Evolutionary conservation across 2,329 filamentous ascomycete genomes (phyloP), one percentile per base, ranked within the genome.

Genomic region (Diplocarpon rosae): DNA sequence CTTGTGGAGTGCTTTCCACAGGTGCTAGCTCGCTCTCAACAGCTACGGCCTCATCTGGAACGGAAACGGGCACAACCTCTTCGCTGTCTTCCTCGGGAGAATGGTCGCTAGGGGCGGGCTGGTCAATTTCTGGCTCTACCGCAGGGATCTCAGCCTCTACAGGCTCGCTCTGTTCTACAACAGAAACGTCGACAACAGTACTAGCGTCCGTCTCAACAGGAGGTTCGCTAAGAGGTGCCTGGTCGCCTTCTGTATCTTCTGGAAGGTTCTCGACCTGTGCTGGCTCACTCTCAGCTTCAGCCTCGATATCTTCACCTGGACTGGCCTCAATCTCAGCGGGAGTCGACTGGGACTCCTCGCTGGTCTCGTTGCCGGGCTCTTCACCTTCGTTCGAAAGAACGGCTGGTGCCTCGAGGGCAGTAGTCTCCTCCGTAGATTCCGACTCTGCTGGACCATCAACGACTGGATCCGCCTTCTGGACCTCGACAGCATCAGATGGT

Each of bases 281-380:
- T 7, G 36, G 13, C 29, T 46, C 51, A 39, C n/a, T 45, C n/a
- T 39, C 31, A 13, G 15, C 45, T 37, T 46, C 37, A 32, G 47
- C 45, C 34, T 48, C 48, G 17, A 54, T 39, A 35, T 35, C 15
- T 14, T 10, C 9, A 35, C 33, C 11, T 12, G 44, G 15, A 29
- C 42, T 39, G 20, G 42, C n/a, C 41, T 43, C 34, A 20, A 11
- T 15, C 17, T 33, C n/a, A 11, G n/a, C 10, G 10, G 29, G 16
- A 8, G 30, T 15, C 20, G 28, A 7, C 13, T 41, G 31, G 14
- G n/a, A 3, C 14, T 29, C 14, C 9, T 39, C 36, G 20, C 29
- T 34, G 17, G 29, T 8, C 24, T 39, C 12, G 12, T 13, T 14
- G 10, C 20, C 17, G 17, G 32, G 9, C 24, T 30, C 39, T 5